A percentile compares a stretch with the other conserved stretches of the same genome.
phyloP scores from a whole-genome alignment of 2,329 filamentous ascomycete species.

The Aspergillus versicolor region DNA sequence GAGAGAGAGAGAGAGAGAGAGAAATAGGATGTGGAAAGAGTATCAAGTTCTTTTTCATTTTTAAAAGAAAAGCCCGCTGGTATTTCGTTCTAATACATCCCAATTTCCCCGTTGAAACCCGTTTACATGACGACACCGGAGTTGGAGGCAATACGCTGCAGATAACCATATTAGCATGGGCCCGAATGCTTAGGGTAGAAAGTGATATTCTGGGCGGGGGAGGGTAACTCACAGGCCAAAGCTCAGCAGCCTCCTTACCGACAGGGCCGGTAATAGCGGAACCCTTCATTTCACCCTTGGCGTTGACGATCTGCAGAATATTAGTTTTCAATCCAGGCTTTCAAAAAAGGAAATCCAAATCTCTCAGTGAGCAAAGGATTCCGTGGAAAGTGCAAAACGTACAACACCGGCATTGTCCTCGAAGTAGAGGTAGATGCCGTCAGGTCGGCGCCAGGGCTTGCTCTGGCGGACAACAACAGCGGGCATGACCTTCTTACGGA shows the following conservation, averaged over 20 bases:
- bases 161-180: constrained; percentile 32
- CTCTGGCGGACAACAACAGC: constrained; percentile 97
- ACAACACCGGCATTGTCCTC: constrained; percentile 99
- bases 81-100: constrained; percentile 19
- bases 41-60: constrained; percentile 10
- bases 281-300: constrained; percentile 99
- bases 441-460: constrained; percentile 98
- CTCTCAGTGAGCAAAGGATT: neutral
- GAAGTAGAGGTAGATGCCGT: constrained; percentile 99
- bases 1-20: neutral
- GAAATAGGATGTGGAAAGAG: neutral
- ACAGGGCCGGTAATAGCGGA: constrained; percentile 98
- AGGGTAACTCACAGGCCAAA: constrained; percentile 80
- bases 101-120: constrained; percentile 18
- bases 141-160: constrained; percentile 97
- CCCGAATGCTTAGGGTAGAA: too few species aligned
- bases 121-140: constrained; percentile 99
- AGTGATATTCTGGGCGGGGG: neutral
- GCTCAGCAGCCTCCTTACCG: constrained; percentile 98
- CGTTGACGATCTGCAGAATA: constrained; percentile 91
- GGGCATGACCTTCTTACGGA: constrained; percentile 99
- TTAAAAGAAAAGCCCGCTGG: constrained; percentile 10
- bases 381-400: constrained; percentile 47
- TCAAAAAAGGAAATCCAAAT: neutral
- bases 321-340: neutral